Evolutionary conservation across 176 grass and related monocot species (phyloP), one percentile per base, ranked within the genome.

Genomic region (Alloteropsis semialata): DNA sequence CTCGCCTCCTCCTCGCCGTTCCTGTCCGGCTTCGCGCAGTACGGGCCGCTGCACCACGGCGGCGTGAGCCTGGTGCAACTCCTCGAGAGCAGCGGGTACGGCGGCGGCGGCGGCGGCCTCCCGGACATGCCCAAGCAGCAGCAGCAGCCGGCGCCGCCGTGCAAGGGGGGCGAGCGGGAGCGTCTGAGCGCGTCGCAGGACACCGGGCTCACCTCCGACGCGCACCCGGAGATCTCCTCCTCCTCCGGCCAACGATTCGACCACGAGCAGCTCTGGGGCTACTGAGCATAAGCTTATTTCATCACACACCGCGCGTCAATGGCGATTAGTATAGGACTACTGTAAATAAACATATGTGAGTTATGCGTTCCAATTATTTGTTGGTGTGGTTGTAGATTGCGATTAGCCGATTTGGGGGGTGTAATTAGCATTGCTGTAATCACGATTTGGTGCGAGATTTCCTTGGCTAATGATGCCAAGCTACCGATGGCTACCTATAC

Each of bases 161-260:
- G 70, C 76, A 39, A 28, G 77, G 69, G 50, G 49, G 49, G 65
- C 27, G 75, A 85, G 73, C 67, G 72, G 78, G 81, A 86, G 74
- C 49, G 66, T 75, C 75, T 88, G 38, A 78, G 81, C 48, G 76
- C 76, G 48, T 90, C 80, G 33, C 89, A 91, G 76, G 84, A 89
- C 65, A 91, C 92, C 17, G 92, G 92, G 8, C 65, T 94, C 44
- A 94, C 89, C 74, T 86, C 84, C 68, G 89, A 94, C 51, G 55
- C 87, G 76, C 89, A 91, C 92, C 81, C 92, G 41, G 84, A 94
- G 72, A 87, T 85, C 62, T 87, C 89, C 27, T 92, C 91, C 8
- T 94, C 92, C 72, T 85, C 65, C 42, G 86, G 74, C 76, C 73
- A 84, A 33, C 83, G 65, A 18, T 83, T 83, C 70, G 84, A 84